Evolutionary conservation across 2,329 filamentous ascomycete species (phyloP), one percentile per base, ranked within the genome.

Genomic region (Zymoseptoria brevis): DNA sequence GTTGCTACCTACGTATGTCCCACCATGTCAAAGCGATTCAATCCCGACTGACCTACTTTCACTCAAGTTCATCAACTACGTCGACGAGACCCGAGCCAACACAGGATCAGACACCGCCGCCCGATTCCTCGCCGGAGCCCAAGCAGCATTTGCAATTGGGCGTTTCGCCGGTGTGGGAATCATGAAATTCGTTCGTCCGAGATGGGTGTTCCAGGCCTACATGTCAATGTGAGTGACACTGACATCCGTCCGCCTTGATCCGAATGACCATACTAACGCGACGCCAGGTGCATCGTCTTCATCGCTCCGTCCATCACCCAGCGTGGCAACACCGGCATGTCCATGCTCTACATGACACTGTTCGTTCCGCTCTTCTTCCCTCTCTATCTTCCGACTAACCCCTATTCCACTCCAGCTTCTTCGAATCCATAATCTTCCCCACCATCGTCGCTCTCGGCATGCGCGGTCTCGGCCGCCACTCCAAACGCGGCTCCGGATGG

Each of bases 371-470:
- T 16, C 21, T 53, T 53, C 49, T 22, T 19, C 8, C 21, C 21
- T 53, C 21, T 53, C 19, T 2, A 16, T 16, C 30, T 13, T 11
- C 30, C 3, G 9, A 35, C 21, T 53, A 16, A 53, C 50, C 9
- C 16, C 50, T 21, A 16, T 13, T 35, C 30, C 19, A 5, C 50
- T 22, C 50, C 21, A 53, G 50, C 88, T 90, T 95, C 73, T 90
- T 89, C 68, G 89, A 65, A 93, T 88, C 87, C 0, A 89, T 90
- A 55, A 83, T 90, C 66, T 96, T 89, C 79, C 90, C 91, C 0
- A 85, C 92, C 1, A 86, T 94, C 60, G 90, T 91, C 65, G 85
- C 88, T 3, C 81, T 94, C 11, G 88, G 87, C 2, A 85, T 96
- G 60, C 83, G 89, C 21, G 88, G 87, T 1, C 79, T 91, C 1